Base-by-base conservation (phyloP, 176 grass and related monocot genomes). In the Phoenix roebelenii region DNA sequence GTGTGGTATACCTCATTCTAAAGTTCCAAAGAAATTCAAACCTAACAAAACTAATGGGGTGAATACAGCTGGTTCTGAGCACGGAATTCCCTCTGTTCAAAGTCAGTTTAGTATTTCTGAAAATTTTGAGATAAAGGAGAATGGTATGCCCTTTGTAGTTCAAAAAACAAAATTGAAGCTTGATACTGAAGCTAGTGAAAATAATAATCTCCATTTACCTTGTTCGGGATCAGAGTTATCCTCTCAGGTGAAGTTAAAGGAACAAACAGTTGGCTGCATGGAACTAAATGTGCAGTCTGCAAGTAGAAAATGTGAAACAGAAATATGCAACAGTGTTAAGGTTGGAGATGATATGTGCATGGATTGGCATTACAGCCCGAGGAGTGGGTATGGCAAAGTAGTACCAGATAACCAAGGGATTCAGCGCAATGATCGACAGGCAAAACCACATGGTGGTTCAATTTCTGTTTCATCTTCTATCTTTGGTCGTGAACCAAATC, bases 21-120 rank as follows among this genome's bases (percentile, higher is more conserved):
- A 81, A 80, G 58, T 59, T 79, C 28, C 74, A 67, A 69, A 83
- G 70, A 49, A 64, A 72, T 49, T 49, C 19, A 81, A 65, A 63
- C 16, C 69, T n/a, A 72, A 77, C 58, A 79, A 74, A 78, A 74
- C 22, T 67, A 64, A 55, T 67, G 64, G 58, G 72, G 60, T 76
- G 52, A 75, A 84, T 49, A 54, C 63, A 60, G 23, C 25, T 55
- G 61, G 22, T 62, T 14, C 56, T 63, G 60, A 83, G 79, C 68
- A 69, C 60, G 69, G 58, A 58, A 59, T 75, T 80, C 62, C 49
- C 1, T 7, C 54, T 28, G 20, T 63, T 66, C 50, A 60, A 61
- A 49, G 52, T 30, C 71, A 87, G 30, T 67, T 71, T 68, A 67
- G 74, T 17, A 20, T 64, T 68, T 50, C 23, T 64, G 78, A 18